Evolutionary conservation across 2,329 filamentous ascomycete genomes (phyloP).

Genomic region (Pyricularia grisea): DNA sequence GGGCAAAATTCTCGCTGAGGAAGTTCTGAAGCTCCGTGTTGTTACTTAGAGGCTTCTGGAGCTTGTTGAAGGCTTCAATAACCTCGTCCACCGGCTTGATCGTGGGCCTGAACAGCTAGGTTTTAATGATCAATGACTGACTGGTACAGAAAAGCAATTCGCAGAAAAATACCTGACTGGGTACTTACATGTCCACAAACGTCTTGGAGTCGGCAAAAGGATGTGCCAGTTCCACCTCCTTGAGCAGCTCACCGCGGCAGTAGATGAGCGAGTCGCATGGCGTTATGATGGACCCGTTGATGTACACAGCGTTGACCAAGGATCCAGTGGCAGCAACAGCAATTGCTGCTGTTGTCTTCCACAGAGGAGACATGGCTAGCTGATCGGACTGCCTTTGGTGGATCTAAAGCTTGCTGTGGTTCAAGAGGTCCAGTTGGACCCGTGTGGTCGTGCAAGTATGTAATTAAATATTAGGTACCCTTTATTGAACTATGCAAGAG

Average conservation of each 20-base stretch:
- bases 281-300: slow-evolving; percentile 49
- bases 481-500: neutral
- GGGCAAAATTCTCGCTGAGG: slow-evolving; percentile 51
- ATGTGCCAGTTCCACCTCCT: slow-evolving; percentile 50
- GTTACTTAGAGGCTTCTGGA: slow-evolving; percentile 52
- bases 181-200: slow-evolving; percentile 57
- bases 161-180: neutral
- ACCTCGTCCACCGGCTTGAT: slow-evolving; percentile 50
- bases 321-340: slow-evolving; percentile 15
- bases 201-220: slow-evolving; percentile 62
- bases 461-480: neutral
- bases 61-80: slow-evolving; percentile 47
- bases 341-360: slow-evolving; percentile 14
- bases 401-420: neutral
- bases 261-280: slow-evolving; percentile 61
- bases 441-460: neutral
- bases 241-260: slow-evolving; percentile 55
- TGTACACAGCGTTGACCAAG: slow-evolving; percentile 38
- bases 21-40: slow-evolving; percentile 53
- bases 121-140: neutral
- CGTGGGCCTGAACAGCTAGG: slow-evolving; percentile 39
- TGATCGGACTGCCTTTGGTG: neutral
- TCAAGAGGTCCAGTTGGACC: neutral
- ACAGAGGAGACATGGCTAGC: neutral
- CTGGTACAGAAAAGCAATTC: neutral